phyloP scores from a whole-genome alignment of 179 eudicot species.

The Carnegiea gigantea region DNA sequence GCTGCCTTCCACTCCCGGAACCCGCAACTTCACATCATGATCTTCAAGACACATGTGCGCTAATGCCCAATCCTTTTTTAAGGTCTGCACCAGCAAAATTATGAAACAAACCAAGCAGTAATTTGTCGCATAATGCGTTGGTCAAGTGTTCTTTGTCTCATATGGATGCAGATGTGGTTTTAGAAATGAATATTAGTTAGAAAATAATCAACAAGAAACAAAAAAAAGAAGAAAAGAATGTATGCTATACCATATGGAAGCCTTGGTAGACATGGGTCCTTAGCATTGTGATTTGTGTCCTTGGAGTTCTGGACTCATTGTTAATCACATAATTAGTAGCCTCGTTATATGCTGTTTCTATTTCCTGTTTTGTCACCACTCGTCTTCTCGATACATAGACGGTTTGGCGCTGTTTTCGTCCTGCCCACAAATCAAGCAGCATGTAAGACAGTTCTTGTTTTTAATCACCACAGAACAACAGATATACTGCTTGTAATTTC shows the following conservation, averaged over 20 bases:
- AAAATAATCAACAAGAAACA: no score
- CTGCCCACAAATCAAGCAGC: background rate
- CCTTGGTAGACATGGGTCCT: conserved; percentile 19
- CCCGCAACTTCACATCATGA: conserved; percentile 20
- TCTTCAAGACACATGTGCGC: background rate
- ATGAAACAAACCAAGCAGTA: no score
- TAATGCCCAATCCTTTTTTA: conserved; percentile 24
- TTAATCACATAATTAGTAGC: background rate
- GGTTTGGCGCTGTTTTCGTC: conserved; percentile 7
- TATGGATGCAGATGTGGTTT: no score
- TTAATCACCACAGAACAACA: no score
- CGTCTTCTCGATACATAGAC: conserved; percentile 17
- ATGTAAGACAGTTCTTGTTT: background rate
- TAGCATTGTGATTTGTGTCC: conserved; percentile 16
- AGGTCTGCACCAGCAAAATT: conserved; percentile 14
- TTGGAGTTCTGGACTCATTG: background rate
- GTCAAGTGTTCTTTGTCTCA: background rate
- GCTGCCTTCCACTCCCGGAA: background rate
- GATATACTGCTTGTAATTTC: no score
- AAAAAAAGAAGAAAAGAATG: background rate
- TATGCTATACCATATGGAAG: conserved; percentile 18
- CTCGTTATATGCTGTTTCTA: background rate
- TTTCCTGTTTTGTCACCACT: conserved; percentile 14
- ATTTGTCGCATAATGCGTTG: background rate
- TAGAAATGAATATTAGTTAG: background rate